phyloP scores from a whole-genome alignment of 192 early-diverging fungal genomes.

The Spinellus fusiger region DNA sequence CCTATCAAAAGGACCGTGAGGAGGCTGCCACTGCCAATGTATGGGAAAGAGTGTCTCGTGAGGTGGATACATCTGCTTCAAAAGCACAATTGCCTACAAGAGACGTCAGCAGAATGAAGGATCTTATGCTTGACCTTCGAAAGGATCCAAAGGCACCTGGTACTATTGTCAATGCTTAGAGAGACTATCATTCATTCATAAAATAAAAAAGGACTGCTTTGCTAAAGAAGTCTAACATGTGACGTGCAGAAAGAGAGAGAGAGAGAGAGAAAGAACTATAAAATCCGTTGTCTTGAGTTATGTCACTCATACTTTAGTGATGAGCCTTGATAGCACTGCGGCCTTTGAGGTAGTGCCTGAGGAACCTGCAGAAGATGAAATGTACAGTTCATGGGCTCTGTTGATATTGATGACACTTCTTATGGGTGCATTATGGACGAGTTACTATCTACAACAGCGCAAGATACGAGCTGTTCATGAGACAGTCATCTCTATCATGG shows the following conservation, averaged over 20 bases:
- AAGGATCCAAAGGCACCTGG: constrained; percentile 65
- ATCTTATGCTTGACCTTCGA: constrained; percentile 61
- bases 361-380: constrained; percentile 56
- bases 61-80: constrained; percentile 44
- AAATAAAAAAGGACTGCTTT: not conserved
- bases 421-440: constrained; percentile 77
- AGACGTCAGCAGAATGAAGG: constrained; percentile 65
- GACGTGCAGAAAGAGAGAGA: not conserved
- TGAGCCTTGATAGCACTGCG: constrained; percentile 5
- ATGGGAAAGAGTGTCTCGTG: constrained; percentile 67
- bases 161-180: constrained; percentile 24
- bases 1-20: constrained; percentile 5
- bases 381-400: constrained; percentile 75
- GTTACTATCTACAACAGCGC: constrained; percentile 84
- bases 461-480: constrained; percentile 91
- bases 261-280: not conserved
- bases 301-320: not conserved
- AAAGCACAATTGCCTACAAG: constrained; percentile 40
- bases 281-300: not conserved
- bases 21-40: constrained; percentile 50
- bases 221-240: not conserved
- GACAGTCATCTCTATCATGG: constrained; percentile 90
- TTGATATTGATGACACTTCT: constrained; percentile 82
- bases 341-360: constrained; percentile 2
- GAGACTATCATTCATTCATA: not conserved